Base-by-base conservation (phyloP, 192 early-diverging fungal genomes). In the Coemansia sp. region DNA sequence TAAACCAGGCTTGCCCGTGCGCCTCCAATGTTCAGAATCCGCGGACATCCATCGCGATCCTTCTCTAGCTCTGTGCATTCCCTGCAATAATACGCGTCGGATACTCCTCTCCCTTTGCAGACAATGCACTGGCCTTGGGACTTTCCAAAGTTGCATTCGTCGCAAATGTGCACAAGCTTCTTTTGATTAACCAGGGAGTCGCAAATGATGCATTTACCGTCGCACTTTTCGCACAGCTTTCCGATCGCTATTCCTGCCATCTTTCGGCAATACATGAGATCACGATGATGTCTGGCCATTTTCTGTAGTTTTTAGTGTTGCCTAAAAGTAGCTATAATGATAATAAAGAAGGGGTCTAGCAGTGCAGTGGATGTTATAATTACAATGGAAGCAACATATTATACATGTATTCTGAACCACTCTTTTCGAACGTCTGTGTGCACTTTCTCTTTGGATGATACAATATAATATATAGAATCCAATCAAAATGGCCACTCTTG, bases 1-100 rank as follows among this genome's bases (percentile, higher is more conserved):
- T 96, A 97, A 54, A 95, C 95, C 50, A 91, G 74, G 84, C 95
- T 94, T 46, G 93, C 93, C 70, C 95, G 95, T 40, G 91, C 90
- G 40, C 89, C 90, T 48, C 96, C 96, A 22, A 98, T 71, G 76
- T 98, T 98, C n/a, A 98, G 88, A 84, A 98, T 96, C 79, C 97
- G 97, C 59, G 96, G 96, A 70, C 96, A 98, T 10, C 96, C 96
- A 70, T 98, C 96, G 43, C 96, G 86, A 75, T 98, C 95, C 75
- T 97, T 97, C 61, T 98, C 96, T 62, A 92, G 88, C 53, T 88
- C 83, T 32, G 92, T 92, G 71, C 95, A 98, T 53, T 92, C 91
- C 46, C 88, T 92, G 79, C 96, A 98, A 68, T 98, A 98, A 77
- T 94, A 97, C 0, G 95, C 95, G 76, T 97, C 94, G 16, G 93